Evolutionary conservation across 495 filamentous ascomycete genomes (phyloP).

Genomic region (Penicillium verhagenii): DNA sequence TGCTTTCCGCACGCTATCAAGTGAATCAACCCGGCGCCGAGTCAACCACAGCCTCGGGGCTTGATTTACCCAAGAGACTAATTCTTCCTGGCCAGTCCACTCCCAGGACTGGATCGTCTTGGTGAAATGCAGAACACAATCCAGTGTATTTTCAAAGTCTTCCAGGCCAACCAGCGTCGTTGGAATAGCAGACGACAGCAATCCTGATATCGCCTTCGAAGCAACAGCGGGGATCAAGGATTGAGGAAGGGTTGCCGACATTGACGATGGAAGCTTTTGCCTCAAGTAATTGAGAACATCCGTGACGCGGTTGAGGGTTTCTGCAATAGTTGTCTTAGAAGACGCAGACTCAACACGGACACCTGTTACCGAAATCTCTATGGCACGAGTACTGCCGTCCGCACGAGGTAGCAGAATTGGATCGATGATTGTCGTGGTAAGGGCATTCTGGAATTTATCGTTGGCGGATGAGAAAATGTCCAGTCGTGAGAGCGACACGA

Average conservation of each 20-base stretch:
- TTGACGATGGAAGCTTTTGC: conserved; percentile 59
- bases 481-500: conserved; percentile 33
- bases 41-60: conserved; percentile 81
- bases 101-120: conserved; percentile 56
- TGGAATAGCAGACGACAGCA: conserved; percentile 76
- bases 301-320: conserved; percentile 50
- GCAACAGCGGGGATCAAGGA: conserved; percentile 66
- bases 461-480: conserved; percentile 33
- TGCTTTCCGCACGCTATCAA: conserved; percentile 70
- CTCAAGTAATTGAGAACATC: conserved; percentile 64
- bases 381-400: conserved; percentile 27
- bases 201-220: conserved; percentile 63
- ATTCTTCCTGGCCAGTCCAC: conserved; percentile 66
- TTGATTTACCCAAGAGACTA: conserved; percentile 77
- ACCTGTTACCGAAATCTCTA: conserved; percentile 29
- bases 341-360: conserved; percentile 31
- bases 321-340: conserved; percentile 26
- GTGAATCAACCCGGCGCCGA: conserved; percentile 73
- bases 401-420: conserved; percentile 31
- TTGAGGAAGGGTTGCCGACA: conserved; percentile 61
- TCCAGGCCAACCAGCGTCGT: conserved; percentile 65
- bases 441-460: conserved; percentile 36
- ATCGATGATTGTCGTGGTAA: conserved; percentile 32
- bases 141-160: conserved; percentile 64
- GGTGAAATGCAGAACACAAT: conserved; percentile 61